Evolutionary conservation across 2,329 filamentous ascomycete genomes (phyloP).

Genomic region (Ophiostoma sp.): DNA sequence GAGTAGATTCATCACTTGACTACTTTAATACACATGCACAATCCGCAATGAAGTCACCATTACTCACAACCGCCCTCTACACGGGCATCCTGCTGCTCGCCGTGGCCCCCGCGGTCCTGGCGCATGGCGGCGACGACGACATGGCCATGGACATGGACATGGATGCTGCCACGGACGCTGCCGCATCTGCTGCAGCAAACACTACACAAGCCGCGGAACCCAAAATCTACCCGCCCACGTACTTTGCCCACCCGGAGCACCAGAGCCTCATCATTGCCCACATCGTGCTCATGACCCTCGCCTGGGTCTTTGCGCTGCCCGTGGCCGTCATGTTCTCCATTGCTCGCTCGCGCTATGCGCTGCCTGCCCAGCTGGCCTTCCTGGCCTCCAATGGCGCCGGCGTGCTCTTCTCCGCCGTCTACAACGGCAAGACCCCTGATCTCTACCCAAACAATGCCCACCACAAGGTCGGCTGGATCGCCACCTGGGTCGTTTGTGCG

Average conservation of each 20-base stretch:
- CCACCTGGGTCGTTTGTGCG: conserved; percentile 63
- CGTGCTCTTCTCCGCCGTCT: conserved; percentile 60
- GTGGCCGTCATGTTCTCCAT: conserved; percentile 80
- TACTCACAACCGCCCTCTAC: conserved; percentile 23
- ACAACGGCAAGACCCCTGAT: conserved; percentile 77
- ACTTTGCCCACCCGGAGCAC: conserved; percentile 54
- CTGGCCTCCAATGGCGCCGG: conserved; percentile 59
- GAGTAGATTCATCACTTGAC: not conserved
- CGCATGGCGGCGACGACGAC: conserved; percentile 33
- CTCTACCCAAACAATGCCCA: conserved; percentile 85
- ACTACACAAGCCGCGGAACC: conserved; percentile 28
- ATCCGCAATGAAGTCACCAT: conserved; percentile 18
- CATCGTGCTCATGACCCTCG: conserved; percentile 62
- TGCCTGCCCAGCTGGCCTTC: conserved; percentile 65
- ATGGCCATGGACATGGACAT: conserved; percentile 25
- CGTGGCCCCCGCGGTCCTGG: conserved; percentile 31
- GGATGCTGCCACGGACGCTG: conserved; percentile 26
- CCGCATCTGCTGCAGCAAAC: conserved; percentile 15
- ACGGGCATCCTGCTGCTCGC: conserved; percentile 31
- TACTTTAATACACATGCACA: not conserved
- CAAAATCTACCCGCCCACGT: conserved; percentile 44
- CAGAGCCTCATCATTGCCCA: conserved; percentile 60
- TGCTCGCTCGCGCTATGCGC: conserved; percentile 67
- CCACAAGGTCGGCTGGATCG: conserved; percentile 79
- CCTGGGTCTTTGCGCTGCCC: conserved; percentile 69